A percentile compares a stretch with the other conserved stretches of the same genome.
Conservation (phyloP, 1,284 basidiomycete genomes). For the Trichosporon sp. region DNA sequence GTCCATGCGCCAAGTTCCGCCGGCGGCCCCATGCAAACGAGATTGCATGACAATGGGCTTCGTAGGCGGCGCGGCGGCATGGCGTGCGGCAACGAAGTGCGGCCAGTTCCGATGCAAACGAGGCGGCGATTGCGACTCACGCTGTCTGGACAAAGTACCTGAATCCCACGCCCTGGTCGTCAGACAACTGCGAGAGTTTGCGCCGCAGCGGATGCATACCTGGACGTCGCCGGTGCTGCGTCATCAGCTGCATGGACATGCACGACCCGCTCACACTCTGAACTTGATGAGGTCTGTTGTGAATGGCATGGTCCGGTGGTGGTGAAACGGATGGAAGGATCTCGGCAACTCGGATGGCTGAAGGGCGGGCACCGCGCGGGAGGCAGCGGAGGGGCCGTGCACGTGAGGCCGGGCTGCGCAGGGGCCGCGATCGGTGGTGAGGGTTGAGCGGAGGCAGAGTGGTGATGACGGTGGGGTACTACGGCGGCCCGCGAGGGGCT, state of each 20-base stretch:
- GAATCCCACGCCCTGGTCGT: constrained; percentile 38
- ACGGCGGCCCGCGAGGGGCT: constrained; percentile 4
- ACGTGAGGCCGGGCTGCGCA: neutral
- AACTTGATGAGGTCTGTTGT: constrained; percentile 34
- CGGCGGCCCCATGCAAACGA: neutral
- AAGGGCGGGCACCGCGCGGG: too few relatives aligned
- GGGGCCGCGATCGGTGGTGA: neutral
- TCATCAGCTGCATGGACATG: neutral
- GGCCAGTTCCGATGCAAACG: neutral
- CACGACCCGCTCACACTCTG: constrained; percentile 35
- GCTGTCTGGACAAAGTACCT: constrained; percentile 37
- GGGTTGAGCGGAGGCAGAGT: neutral
- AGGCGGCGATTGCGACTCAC: constrained; percentile 22
- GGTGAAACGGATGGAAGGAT: neutral
- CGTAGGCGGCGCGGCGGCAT: neutral
- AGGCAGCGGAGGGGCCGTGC: neutral
- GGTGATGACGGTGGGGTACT: neutral
- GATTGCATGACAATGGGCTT: neutral
- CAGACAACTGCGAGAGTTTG: neutral
- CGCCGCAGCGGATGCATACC: constrained; percentile 17
- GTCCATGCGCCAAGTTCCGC: neutral
- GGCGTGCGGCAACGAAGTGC: neutral
- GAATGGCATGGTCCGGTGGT: neutral
- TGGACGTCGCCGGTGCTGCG: constrained; percentile 39
- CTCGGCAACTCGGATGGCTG: neutral